Evolutionary conservation across 768 basidiomycete species (phyloP).

Genomic region (Suillus cothurnatus): DNA sequence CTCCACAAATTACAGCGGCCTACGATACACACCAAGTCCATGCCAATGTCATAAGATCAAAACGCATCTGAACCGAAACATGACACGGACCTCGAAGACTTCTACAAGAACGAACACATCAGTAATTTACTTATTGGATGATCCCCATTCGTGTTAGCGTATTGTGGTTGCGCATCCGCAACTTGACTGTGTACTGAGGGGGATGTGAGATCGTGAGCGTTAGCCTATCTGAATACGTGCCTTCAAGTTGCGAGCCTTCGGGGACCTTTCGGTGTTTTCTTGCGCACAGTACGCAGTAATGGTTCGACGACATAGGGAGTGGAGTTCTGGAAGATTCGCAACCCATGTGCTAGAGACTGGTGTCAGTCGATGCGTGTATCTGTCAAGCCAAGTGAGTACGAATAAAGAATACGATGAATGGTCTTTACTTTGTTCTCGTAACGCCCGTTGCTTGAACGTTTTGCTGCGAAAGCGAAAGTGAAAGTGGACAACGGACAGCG

Average conservation of each 20-base stretch:
- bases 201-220: neutral
- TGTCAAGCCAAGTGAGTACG: slow-evolving; percentile 27
- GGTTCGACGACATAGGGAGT: slow-evolving; percentile 55
- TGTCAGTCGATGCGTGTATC: slow-evolving; percentile 68
- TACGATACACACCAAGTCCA: neutral
- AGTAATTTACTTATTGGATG: slow-evolving; percentile 69
- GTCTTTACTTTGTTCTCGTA: slow-evolving; percentile 61
- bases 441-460: slow-evolving; percentile 64
- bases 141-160: too few species aligned
- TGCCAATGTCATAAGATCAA: neutral
- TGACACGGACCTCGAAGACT: slow-evolving; percentile 69
- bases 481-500: too few species aligned
- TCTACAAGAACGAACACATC: slow-evolving; percentile 78
- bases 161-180: slow-evolving; percentile 76
- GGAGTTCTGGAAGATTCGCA: too few species aligned
- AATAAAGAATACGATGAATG: neutral
- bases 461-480: too few species aligned
- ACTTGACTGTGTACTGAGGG: slow-evolving; percentile 77
- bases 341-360: too few species aligned
- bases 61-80: neutral
- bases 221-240: slow-evolving; percentile 19
- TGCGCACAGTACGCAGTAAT: slow-evolving; percentile 55
- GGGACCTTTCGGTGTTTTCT: slow-evolving; percentile 31
- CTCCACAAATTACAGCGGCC: neutral
- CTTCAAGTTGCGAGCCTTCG: slow-evolving; percentile 57